Evolutionary conservation across 164 flowering plant genomes (phyloP).

Genomic region (Annona squamosa): DNA sequence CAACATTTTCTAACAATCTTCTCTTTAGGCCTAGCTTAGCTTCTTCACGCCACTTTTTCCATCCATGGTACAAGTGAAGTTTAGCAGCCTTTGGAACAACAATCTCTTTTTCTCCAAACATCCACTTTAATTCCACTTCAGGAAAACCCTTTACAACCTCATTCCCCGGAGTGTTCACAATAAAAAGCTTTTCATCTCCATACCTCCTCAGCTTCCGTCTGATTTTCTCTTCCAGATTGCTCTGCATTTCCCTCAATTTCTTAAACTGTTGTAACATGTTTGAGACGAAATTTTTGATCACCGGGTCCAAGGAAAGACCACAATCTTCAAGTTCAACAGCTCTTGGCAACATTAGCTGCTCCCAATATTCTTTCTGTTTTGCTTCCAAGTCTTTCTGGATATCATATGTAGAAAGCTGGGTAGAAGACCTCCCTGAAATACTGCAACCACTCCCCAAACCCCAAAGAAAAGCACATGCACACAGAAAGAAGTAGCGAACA

Average conservation of each 20-base stretch:
- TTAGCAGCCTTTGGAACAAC: constrained; percentile 68
- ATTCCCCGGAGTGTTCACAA: constrained; percentile 53
- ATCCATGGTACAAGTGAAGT: constrained; percentile 66
- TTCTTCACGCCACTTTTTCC: constrained; percentile 95
- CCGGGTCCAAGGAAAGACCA: constrained; percentile 32
- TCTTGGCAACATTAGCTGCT: constrained; percentile 60
- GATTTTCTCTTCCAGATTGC: constrained; percentile 45
- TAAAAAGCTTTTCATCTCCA: constrained; percentile 63
- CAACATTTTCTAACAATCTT: constrained; percentile 57
- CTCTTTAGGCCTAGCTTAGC: constrained; percentile 64
- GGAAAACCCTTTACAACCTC: constrained; percentile 88
- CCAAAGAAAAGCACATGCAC: neutral
- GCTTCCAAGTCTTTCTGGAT: constrained; percentile 58
- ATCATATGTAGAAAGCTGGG: constrained; percentile 56
- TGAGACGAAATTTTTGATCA: constrained; percentile 41
- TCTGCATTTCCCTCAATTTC: constrained; percentile 65
- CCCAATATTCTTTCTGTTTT: constrained; percentile 59
- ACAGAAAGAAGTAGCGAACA: constrained; percentile 2
- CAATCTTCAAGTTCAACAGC: constrained; percentile 51
- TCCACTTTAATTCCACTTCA: constrained; percentile 76
- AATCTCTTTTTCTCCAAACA: constrained; percentile 84
- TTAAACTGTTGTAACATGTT: constrained; percentile 47
- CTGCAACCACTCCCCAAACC: constrained; percentile 30
- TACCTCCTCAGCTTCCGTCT: constrained; percentile 55
- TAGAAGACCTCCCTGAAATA: constrained; percentile 17